A percentile compares a stretch with the other conserved stretches of the same genome.
These are phyloP conservation scores for Canavalia ensiformis DNA, from an alignment of 306 rosid species.

Conservation along the genomic window DNA sequence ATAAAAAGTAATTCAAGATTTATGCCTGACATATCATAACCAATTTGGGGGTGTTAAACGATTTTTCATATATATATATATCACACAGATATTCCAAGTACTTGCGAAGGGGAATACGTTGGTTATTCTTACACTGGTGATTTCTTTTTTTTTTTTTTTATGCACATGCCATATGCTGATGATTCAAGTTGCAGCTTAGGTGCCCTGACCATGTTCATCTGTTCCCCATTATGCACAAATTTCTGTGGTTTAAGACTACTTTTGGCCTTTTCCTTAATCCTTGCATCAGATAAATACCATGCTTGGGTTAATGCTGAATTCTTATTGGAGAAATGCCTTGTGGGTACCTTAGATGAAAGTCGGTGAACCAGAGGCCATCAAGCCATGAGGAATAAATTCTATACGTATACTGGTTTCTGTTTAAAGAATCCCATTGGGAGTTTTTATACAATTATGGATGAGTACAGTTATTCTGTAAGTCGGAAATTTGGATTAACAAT, in stretches of 20 bases:
- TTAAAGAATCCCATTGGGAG: constrained; percentile 20
- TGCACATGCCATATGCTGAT: constrained; percentile 9
- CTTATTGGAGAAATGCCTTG: too few relatives aligned
- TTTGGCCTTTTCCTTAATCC: too few relatives aligned
- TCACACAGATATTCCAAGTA: too few relatives aligned
- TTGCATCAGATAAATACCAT: too few relatives aligned
- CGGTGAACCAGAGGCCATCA: too few relatives aligned
- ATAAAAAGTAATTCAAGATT: not conserved
- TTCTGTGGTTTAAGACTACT: too few relatives aligned
- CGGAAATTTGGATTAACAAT: constrained; percentile 20
- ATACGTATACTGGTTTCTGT: too few relatives aligned
- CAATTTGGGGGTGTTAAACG: not conserved
- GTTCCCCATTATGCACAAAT: not conserved
- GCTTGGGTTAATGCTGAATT: too few relatives aligned
- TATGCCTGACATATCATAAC: not conserved
- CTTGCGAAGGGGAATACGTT: too few relatives aligned
- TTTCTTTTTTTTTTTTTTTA: constrained; percentile 3
- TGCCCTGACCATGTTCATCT: constrained; percentile 18
- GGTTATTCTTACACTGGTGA: not conserved
- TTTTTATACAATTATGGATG: constrained; percentile 35
- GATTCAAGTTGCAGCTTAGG: constrained; percentile 32
- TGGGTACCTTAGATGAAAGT: too few relatives aligned
- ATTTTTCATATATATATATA: too few relatives aligned
- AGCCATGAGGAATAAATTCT: too few relatives aligned
- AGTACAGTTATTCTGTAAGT: constrained; percentile 33